Percentiles rank a stretch among this genome's conserved stretches.
phyloP scores from a whole-genome alignment of 371 early-diverging fungal genomes.

The Nematocida sp. region DNA sequence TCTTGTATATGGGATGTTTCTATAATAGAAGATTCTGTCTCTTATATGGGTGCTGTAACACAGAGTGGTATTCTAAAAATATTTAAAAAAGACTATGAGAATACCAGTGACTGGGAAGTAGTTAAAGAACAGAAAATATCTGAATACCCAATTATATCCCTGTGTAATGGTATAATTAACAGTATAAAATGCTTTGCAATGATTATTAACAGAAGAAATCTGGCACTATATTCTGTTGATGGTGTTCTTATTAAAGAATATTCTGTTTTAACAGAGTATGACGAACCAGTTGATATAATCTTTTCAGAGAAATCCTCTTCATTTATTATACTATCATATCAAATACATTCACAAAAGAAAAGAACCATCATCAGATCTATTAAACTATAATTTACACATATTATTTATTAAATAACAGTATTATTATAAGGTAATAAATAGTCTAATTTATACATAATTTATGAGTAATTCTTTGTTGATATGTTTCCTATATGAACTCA shows the following conservation, averaged over 20 bases:
- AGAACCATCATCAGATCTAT: background rate
- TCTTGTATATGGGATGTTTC: conserved; percentile 33
- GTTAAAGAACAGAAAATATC: background rate
- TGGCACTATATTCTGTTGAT: background rate
- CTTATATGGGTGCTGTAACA: conserved; percentile 19
- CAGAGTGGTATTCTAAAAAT: conserved; percentile 28
- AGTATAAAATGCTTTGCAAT: conserved; percentile 10
- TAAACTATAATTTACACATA: background rate
- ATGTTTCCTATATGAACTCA: too few species aligned
- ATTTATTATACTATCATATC: conserved; percentile 9
- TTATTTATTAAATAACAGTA: background rate
- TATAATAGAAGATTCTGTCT: background rate
- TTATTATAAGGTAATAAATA: too few species aligned
- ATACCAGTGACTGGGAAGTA: background rate
- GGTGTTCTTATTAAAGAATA: background rate
- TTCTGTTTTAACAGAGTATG: conserved; percentile 11
- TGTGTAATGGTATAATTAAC: background rate
- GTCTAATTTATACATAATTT: too few species aligned
- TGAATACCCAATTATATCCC: conserved; percentile 31
- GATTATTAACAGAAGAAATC: conserved; percentile 5
- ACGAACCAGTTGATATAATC: conserved; percentile 31
- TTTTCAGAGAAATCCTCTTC: background rate
- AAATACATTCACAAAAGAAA: background rate
- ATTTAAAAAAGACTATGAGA: background rate
- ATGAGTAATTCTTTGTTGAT: too few species aligned